Conservation (phyloP, 768 basidiomycete genomes). For the Grammothele lineata region DNA sequence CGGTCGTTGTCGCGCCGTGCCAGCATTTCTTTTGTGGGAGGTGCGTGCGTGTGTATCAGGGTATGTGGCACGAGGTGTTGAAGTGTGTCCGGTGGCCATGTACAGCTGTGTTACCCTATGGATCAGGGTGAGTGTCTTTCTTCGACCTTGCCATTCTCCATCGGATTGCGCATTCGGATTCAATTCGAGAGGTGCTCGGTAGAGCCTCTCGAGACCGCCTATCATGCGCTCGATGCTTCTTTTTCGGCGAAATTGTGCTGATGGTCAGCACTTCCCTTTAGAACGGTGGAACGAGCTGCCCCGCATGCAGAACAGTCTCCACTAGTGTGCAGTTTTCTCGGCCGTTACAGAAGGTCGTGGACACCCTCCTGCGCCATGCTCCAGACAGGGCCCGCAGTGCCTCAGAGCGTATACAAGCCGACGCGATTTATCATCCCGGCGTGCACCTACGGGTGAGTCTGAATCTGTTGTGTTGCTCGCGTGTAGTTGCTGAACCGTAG, state of each 20-base stretch:
- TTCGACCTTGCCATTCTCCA: neutral
- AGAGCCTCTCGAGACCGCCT: too few species aligned
- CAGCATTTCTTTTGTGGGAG: conserved; percentile 92
- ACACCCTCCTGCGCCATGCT: conserved; percentile 64
- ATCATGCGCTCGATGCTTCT: too few species aligned
- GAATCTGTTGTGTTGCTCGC: neutral
- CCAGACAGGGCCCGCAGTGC: conserved; percentile 65
- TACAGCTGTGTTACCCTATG: conserved; percentile 75
- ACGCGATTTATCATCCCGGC: conserved; percentile 69
- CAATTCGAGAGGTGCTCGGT: neutral
- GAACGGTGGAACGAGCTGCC: conserved; percentile 86
- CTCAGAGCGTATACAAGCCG: conserved; percentile 75
- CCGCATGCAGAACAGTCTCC: conserved; percentile 71
- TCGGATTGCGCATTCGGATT: neutral
- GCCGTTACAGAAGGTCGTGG: conserved; percentile 66
- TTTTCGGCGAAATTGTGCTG: too few species aligned
- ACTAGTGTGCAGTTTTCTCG: conserved; percentile 70
- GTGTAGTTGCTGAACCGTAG: neutral
- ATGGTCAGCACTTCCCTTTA: conserved; percentile 29
- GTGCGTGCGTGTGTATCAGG: conserved; percentile 32
- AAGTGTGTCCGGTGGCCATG: neutral
- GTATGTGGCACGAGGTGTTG: neutral
- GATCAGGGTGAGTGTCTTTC: conserved; percentile 64
- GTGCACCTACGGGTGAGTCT: conserved; percentile 52
- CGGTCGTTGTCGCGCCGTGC: conserved; percentile 79